Base-by-base conservation (phyloP, 164 flowering plant genomes). In the Kingdonia uniflora region DNA sequence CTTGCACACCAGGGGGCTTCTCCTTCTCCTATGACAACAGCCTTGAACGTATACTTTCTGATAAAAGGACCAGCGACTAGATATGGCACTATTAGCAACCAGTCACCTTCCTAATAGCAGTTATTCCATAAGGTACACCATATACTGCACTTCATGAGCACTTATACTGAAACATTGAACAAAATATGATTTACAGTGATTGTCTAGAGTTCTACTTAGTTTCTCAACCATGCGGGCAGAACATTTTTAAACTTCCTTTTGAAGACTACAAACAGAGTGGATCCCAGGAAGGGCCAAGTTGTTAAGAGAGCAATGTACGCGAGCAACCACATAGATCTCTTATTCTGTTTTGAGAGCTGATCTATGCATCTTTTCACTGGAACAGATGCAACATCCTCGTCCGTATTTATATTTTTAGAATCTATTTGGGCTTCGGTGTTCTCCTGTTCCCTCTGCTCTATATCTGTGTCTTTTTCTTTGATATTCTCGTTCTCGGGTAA, bases 231-330 rank as follows among this genome's bases (percentile, higher is more conserved):
- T 40, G 66, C 21, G 14, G 72, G 68, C 11, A 54, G 19, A 22
- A 66, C 14, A 43, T 46, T 62, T 59, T 48, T 50, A 15, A 77
- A 49, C 61, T 65, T 76, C 46, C 65, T 67, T 60, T 60, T 71
- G 35, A 74, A 65, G 57, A 64, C 55, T 14, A 57, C 16, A 23
- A 52, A 19, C 24, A 78, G 54, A 44, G 72, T 70, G 19, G 79
- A 62, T 12, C 87, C 80, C 52, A 81, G 60, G 45, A 75, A 21
- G 19, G 81, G 82, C 87, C 76, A 81, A 26, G 74, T 72, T 19
- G 77, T 75, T 26, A 59, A 14, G 15, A 78, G 59, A 33, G 80
- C 79, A 49, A 76, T 65, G 46, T 64, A 75, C 2, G 71, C 73
- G 20, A 75, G 73, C 51, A 76, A 53, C 81, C 81, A 81, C 42